These are phyloP conservation scores for Apodospora peruviana DNA, from an alignment of 495 filamentous ascomycete genomes.

Conservation along the genomic window DNA sequence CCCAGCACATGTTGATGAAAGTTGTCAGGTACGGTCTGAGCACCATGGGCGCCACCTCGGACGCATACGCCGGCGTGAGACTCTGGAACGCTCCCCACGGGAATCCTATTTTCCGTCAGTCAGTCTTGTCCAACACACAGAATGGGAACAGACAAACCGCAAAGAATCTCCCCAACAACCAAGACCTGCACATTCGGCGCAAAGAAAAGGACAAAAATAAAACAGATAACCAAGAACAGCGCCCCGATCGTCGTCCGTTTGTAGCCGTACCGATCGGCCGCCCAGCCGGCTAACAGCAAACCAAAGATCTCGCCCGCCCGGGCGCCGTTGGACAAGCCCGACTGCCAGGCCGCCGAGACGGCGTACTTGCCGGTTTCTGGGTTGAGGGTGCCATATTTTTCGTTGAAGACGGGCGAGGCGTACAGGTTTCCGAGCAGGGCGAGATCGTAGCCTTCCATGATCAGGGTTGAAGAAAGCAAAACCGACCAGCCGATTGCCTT, in stretches of 20 bases:
- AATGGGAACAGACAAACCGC: constrained; percentile 16
- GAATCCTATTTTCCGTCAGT: constrained; percentile 48
- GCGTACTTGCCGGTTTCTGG: constrained; percentile 18
- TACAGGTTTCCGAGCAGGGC: constrained; percentile 28
- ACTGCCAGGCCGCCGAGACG: constrained; percentile 32
- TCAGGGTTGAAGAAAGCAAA: constrained; percentile 44
- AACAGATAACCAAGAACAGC: constrained; percentile 38
- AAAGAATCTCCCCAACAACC: constrained; percentile 58
- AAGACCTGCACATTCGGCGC: constrained; percentile 55
- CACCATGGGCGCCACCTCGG: constrained; percentile 59
- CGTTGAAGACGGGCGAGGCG: constrained; percentile 27
- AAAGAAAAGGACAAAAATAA: constrained; percentile 55
- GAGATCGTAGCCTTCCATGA: constrained; percentile 56
- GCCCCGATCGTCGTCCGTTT: constrained; percentile 32
- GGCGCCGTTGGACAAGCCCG: constrained; percentile 30
- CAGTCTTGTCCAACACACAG: not conserved
- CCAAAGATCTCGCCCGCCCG: constrained; percentile 33
- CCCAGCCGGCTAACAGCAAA: constrained; percentile 26
- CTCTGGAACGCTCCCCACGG: constrained; percentile 62
- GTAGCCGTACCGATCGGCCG: constrained; percentile 29
- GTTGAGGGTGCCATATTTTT: constrained; percentile 25
- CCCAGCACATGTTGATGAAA: constrained; percentile 71
- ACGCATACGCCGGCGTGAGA: constrained; percentile 62
- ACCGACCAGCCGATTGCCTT: constrained; percentile 47
- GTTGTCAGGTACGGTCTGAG: constrained; percentile 63